Base-by-base conservation (phyloP, 164 flowering plant species). In the Magnolia changhungtana region DNA sequence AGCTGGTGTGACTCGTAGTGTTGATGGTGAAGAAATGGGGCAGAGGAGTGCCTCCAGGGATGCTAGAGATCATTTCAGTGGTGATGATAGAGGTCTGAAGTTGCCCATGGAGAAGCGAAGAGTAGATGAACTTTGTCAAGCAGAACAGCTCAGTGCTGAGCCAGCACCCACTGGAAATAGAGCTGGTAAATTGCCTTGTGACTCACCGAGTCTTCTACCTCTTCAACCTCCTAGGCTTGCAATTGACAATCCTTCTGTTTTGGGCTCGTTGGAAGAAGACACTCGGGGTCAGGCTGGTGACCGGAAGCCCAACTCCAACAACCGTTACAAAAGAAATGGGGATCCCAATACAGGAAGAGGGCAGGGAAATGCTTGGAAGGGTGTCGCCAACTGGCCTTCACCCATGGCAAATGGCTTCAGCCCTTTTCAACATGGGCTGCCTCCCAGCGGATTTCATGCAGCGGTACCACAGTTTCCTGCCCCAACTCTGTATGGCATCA, bases 361-460 rank as follows among this genome's bases (percentile, higher is more conserved):
- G 45, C 95, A 81, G 77, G 90, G 89, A 71, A 90, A 85, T 81
- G 74, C 91, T 64, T 95, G 97, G 97, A 92, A 86, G 81, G 94
- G 95, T 68, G 77, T 85, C 29, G 90, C 95, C 65, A 90, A 78
- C 80, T 92, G 98, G 98, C 80, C 90, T 29, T 80, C 94, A 67
- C 91, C 97, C 1, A 31, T 90, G 65, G 76, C 93, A 72, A 89
- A 90, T 87, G 92, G 90, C 19, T 92, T 88, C 78, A 83, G 90
- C 72, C 94, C 93, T 71, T 95, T 89, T 71, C 98, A 84, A 58
- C 95, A 88, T 81, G 92, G 89, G 2, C 92, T 92, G 24, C 88
- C 91, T 63, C 89, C 88, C 72, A 89, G 88, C 45, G 86, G 89
- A 77, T 91, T 91, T 81, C 96, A 83, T 74, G 75, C 90, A 27